phyloP scores from a whole-genome alignment of 2,329 filamentous ascomycete species.

The Fusarium tjaetaba region DNA sequence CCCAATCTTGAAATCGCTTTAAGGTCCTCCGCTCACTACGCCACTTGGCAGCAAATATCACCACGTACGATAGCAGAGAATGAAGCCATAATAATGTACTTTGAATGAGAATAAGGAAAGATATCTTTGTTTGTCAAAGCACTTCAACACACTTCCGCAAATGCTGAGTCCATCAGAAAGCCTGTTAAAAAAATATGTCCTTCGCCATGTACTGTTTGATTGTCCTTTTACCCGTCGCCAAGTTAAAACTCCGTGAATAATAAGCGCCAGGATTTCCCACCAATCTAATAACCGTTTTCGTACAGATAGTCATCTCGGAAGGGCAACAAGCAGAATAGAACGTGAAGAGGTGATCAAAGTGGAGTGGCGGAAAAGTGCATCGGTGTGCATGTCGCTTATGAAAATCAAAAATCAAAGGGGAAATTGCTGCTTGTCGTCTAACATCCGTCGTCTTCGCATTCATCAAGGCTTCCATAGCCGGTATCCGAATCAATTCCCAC shows the following conservation, averaged over 20 bases:
- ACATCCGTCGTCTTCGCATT: constrained; percentile 53
- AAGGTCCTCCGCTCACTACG: not conserved
- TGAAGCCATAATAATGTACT: constrained; percentile 12
- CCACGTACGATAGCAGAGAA: not conserved
- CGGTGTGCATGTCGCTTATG: constrained; percentile 8
- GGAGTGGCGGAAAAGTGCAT: constrained; percentile 11
- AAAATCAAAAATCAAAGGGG: not conserved
- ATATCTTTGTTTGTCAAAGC: constrained; percentile 31
- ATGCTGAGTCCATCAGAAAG: constrained; percentile 22
- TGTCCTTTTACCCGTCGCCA: constrained; percentile 38
- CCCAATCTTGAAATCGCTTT: not conserved
- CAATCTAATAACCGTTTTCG: constrained; percentile 44
- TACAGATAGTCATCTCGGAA: constrained; percentile 40
- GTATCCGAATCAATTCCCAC: constrained; percentile 70
- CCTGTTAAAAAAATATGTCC: constrained; percentile 17
- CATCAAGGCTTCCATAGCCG: constrained; percentile 68
- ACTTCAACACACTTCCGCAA: constrained; percentile 21
- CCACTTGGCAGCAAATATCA: not conserved
- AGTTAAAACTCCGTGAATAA: constrained; percentile 37
- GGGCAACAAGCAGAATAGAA: constrained; percentile 6
- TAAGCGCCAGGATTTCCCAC: constrained; percentile 23
- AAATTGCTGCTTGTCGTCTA: constrained; percentile 25
- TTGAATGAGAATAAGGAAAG: constrained; percentile 26
- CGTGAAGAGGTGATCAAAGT: constrained; percentile 25
- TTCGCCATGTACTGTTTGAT: constrained; percentile 35